phyloP scores from a whole-genome alignment of 2,329 filamentous ascomycete genomes.

The Colletotrichum horii region DNA sequence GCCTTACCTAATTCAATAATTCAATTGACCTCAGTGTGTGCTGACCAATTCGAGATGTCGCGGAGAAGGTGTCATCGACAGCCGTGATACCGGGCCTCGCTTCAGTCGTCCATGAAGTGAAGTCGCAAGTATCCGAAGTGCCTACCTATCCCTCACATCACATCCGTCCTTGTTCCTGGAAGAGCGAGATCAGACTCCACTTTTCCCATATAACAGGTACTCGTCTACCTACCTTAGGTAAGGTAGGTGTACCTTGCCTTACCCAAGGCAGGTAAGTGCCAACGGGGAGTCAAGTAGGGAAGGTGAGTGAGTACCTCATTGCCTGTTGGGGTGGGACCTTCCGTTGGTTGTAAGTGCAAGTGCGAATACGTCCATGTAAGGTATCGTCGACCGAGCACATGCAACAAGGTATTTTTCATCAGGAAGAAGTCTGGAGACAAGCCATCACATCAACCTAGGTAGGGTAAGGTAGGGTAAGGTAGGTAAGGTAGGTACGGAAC shows the following conservation, averaged over 20 bases:
- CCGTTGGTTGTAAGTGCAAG: background rate
- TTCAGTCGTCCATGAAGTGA: background rate
- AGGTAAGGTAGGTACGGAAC: background rate
- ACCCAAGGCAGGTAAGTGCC: background rate
- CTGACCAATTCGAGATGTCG: background rate
- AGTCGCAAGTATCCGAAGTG: too few relatives aligned
- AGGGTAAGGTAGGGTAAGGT: too few relatives aligned
- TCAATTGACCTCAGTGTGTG: background rate
- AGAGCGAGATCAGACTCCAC: background rate
- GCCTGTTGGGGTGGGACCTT: background rate
- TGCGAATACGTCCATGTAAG: background rate
- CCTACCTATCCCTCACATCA: too few relatives aligned
- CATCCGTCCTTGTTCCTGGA: background rate
- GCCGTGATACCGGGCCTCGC: background rate
- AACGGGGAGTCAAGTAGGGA: background rate
- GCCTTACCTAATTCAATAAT: background rate
- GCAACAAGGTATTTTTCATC: background rate
- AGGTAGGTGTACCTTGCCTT: background rate
- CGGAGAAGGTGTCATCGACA: background rate
- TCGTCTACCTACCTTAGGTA: too few relatives aligned
- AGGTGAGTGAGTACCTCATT: background rate
- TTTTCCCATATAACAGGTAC: background rate
- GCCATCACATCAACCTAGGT: background rate
- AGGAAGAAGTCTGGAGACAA: background rate
- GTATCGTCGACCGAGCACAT: background rate